Evolutionary conservation across 768 basidiomycete species (phyloP), one percentile per base, ranked within the genome.

Genomic region (Leccinum ochraceum): DNA sequence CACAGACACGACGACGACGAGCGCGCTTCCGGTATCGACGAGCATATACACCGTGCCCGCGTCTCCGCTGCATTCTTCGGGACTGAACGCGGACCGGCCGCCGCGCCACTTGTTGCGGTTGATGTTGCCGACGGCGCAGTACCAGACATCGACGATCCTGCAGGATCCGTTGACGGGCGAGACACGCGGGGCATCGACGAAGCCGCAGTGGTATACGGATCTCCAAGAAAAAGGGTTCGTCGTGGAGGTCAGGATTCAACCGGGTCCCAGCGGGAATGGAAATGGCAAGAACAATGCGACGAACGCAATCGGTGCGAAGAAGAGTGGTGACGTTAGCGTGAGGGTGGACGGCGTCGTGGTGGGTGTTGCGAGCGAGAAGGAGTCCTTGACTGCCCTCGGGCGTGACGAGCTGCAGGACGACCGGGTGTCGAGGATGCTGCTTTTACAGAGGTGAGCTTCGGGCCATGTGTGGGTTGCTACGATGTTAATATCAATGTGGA

Each of bases 141-240:
- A 86, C 69, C 85, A 88, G 70, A 82, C 87, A 50, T 83, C 87
- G 34, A 88, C 89, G 3, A 82, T 95, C 37, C n/a, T 44, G n/a
- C 78, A 83, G 53, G 92, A 96, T 73, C 95, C 95, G 10, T 76
- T 96, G 62, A 90, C 89, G 26, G 89, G 88, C 16, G 85, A 88
- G 75, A 80, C 78, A 57, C 81, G 81, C 50, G 78, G 77, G 17
- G 83, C 86, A 5, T 83, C 85, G 60, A 77, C 81, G 37, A 86
- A 83, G 63, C 91, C 94, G 8, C 76, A 75, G 50, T 96, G 95
- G 95, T 76, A 91, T 57, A 67, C 80, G 22, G 83, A 86, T 53
- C 73, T 93, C 59, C 83, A 87, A 66, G 86, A 84, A 54, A 77
- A 75, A 26, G 84, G 85, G 0, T 85, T 81, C 30, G 71, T 87